These are phyloP conservation scores for Claviceps purpurea DNA, from an alignment of 2,329 filamentous ascomycete genomes.

Conservation along the genomic window DNA sequence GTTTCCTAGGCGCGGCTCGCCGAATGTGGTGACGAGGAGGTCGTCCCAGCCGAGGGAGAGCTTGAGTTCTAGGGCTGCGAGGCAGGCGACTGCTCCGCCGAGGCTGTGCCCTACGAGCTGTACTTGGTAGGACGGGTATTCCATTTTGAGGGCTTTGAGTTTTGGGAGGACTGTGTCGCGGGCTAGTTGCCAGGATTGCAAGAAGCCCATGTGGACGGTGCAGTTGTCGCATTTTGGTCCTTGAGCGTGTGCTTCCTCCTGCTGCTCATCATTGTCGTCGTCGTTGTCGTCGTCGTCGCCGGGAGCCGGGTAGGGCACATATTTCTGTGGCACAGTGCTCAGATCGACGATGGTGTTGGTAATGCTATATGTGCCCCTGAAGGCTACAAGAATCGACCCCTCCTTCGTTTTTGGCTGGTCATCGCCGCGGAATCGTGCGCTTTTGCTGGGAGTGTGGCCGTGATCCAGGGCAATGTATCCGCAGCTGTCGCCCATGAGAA, in stretches of 20 bases:
- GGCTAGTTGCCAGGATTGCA: constrained; percentile 69
- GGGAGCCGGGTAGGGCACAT: constrained; percentile 67
- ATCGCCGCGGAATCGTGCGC: constrained; percentile 6
- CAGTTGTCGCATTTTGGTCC: constrained; percentile 63
- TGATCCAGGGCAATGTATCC: constrained; percentile 90
- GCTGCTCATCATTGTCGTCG: constrained; percentile 17
- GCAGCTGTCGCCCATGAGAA: constrained; percentile 76
- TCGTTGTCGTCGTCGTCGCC: constrained; percentile 28
- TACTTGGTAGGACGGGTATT: constrained; percentile 59
- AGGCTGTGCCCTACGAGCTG: constrained; percentile 82
- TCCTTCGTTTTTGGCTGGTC: constrained; percentile 7
- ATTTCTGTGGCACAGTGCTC: constrained; percentile 78
- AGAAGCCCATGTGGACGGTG: constrained; percentile 85
- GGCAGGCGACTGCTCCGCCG: constrained; percentile 78
- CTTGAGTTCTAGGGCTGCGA: constrained; percentile 73
- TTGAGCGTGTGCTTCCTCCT: neutral
- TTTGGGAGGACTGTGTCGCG: constrained; percentile 54
- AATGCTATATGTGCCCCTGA: constrained; percentile 88
- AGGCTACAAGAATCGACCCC: constrained; percentile 62
- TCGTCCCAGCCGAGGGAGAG: constrained; percentile 60
- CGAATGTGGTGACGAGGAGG: constrained; percentile 74
- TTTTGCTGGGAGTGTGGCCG: constrained; percentile 5
- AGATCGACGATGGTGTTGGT: constrained; percentile 85
- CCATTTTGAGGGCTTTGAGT: constrained; percentile 42
- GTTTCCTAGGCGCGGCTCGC: constrained; percentile 63